Base-by-base conservation (phyloP, 352 stramenopile genomes). In the Phytophthora pisi region DNA sequence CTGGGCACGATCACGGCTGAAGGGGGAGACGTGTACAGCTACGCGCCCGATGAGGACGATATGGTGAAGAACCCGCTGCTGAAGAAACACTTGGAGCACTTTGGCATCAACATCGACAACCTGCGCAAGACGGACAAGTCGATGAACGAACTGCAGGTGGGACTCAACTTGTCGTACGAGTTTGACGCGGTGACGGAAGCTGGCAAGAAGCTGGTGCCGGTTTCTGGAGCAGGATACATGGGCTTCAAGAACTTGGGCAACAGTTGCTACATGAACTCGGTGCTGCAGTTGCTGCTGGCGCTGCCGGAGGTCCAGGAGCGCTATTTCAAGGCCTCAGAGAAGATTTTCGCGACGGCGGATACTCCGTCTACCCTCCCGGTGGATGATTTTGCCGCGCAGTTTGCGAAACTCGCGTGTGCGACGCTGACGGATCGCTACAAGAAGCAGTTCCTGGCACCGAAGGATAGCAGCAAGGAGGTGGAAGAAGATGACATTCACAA, bases 181-280 rank as follows among this genome's bases (percentile, higher is more conserved):
- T 99, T 99, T 80, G 95, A 98, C 68, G 91, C 91, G 3, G 99
- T 99, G 58, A 99, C 96, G n/a, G 98, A 99, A 77, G 90, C 89
- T 15, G 97, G 97, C 9, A 92, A 96, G 57, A 90, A 98, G 59
- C 87, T 99, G 2, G 72, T 91, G 18, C 82, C 95, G 0, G 82
- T 99, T 5, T 89, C 87, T 1, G 97, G 97, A 24, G 82, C 95
- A 5, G 96, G 94, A 11, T 89, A 93, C 47, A 93, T 99, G 49
- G 98, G 98, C 3, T 95, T 99, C 42, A 96, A 96, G 75, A 99
- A 99, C 81, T 70, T 99, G n/a, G 98, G 98, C 5, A 99, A 99
- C 78, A 99, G 92, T 31, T 99, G 98, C 84, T 99, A 99, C 84
- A 96, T 99, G 83, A 99, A 99, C 74, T 98, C 90, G 49, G 91